Evolutionary conservation across 1,284 basidiomycete species (phyloP).

Genomic region (Cryptococcus sp.): DNA sequence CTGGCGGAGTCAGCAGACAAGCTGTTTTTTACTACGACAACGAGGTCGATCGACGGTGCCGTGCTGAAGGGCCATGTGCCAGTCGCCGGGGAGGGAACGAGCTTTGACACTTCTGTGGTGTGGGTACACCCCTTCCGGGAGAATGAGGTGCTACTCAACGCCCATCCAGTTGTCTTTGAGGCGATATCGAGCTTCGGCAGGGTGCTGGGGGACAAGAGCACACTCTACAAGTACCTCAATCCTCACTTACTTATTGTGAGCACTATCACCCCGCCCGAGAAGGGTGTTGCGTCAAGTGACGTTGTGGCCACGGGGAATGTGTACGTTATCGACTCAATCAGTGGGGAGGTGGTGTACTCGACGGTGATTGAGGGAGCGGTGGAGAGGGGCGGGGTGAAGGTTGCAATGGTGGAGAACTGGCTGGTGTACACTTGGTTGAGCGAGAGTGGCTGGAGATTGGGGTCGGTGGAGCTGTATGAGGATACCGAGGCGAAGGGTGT

Average conservation of each 20-base stretch:
- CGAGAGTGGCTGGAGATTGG: conserved; percentile 61
- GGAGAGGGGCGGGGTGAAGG: conserved; percentile 56
- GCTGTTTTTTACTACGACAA: conserved; percentile 32
- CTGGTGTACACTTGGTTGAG: conserved; percentile 69
- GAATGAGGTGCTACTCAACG: conserved; percentile 54
- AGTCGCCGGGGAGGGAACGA: not conserved
- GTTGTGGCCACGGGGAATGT: conserved; percentile 54
- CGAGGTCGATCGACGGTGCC: conserved; percentile 20
- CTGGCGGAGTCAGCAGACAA: conserved; percentile 15
- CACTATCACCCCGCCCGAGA: conserved; percentile 53
- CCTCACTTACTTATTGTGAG: conserved; percentile 69
- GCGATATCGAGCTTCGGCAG: conserved; percentile 74
- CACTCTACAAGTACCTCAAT: conserved; percentile 93
- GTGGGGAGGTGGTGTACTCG: conserved; percentile 71
- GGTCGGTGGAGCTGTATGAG: conserved; percentile 85
- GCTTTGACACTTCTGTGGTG: conserved; percentile 13
- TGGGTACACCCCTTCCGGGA: conserved; percentile 64
- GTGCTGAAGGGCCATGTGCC: conserved; percentile 17
- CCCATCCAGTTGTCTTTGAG: conserved; percentile 41
- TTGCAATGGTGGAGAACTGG: conserved; percentile 85
- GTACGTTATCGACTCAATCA: conserved; percentile 72
- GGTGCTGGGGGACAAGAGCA: conserved; percentile 80
- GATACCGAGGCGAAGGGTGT: conserved; percentile 66
- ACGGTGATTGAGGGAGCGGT: conserved; percentile 46
- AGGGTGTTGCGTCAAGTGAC: not conserved